These are phyloP conservation scores for Coemansia sp. DNA, from an alignment of 192 early-diverging fungal genomes.

Conservation along the genomic window DNA sequence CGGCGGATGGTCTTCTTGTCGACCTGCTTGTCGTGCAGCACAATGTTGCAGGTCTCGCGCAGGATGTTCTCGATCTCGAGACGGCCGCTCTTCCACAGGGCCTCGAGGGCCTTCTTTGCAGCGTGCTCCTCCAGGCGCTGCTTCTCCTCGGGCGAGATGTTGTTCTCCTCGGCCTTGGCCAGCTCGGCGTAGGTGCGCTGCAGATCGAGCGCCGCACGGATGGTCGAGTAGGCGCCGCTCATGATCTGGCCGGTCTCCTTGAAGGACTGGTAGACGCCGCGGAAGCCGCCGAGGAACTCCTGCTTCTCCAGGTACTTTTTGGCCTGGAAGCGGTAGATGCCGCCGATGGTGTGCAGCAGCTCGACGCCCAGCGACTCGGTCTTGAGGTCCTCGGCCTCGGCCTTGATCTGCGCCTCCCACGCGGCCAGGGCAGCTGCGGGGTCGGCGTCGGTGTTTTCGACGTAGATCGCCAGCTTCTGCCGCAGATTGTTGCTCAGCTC, in stretches of 20 bases:
- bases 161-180: conserved; percentile 85
- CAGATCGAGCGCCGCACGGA: conserved; percentile 89
- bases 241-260: conserved; percentile 92
- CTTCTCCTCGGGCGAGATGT: conserved; percentile 63
- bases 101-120: conserved; percentile 79
- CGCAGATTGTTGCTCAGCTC: conserved; percentile 70
- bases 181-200: conserved; percentile 88
- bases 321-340: conserved; percentile 84
- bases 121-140: conserved; percentile 64
- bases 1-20: conserved; percentile 56
- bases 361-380: conserved; percentile 89
- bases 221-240: conserved; percentile 83
- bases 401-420: conserved; percentile 64
- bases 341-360: conserved; percentile 89
- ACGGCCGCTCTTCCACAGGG: conserved; percentile 90
- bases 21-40: conserved; percentile 65
- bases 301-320: conserved; percentile 73
- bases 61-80: conserved; percentile 93
- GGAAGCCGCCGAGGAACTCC: conserved; percentile 67
- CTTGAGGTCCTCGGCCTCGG: conserved; percentile 87
- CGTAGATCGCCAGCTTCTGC: conserved; percentile 75
- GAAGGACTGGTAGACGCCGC: conserved; percentile 65
- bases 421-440: conserved; percentile 56
- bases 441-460: conserved; percentile 56
- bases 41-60: conserved; percentile 85